Evolutionary conservation across 345 rosid species (phyloP), one percentile per base, ranked within the genome.

Genomic region (Corchorus capsularis): DNA sequence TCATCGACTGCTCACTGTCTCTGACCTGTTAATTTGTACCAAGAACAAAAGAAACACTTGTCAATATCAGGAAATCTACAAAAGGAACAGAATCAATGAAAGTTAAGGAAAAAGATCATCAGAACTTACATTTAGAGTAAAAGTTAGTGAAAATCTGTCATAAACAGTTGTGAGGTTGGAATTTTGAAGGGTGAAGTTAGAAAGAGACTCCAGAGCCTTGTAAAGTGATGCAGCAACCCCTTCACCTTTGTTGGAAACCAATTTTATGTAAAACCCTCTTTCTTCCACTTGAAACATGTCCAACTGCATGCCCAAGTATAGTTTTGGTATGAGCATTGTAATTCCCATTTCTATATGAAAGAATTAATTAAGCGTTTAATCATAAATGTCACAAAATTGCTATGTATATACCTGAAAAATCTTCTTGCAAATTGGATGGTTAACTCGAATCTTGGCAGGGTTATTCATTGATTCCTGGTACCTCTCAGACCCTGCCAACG

Each of bases 241-340:
- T 75, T 79, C 79, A 63, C 90, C 95, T 73, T 69, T 85, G 64
- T 80, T 86, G 84, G 94, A 82, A 41, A 86, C 86, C 76, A 93
- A 62, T 76, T 87, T 89, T 78, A 85, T 78, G 45, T 93, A 90
- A 81, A 86, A 91, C 65, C 80, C 93, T 87, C 85, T 85, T 79
- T 88, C 94, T 75, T 89, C 95, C 67, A 93, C 93, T 86, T 88
- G 95, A 69, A 90, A 82, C 46, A 90, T 85, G 65, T 93, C 87
- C 85, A 94, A 76, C 98, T 92, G 45, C 47, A 76, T 41, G 34
- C 71, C n/a, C 16, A n/a, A 14, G 7, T 67, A 19, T 43, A 27
- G 0, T 27, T 27, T 27, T 27, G 27, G 27, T 27, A 46, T 45
- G 55, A 67, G 45, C 22, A 20, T 37, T 39, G 43, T 27, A 27